These are phyloP conservation scores for Coemansia sp. DNA, from an alignment of 192 early-diverging fungal genomes.

Conservation along the genomic window DNA sequence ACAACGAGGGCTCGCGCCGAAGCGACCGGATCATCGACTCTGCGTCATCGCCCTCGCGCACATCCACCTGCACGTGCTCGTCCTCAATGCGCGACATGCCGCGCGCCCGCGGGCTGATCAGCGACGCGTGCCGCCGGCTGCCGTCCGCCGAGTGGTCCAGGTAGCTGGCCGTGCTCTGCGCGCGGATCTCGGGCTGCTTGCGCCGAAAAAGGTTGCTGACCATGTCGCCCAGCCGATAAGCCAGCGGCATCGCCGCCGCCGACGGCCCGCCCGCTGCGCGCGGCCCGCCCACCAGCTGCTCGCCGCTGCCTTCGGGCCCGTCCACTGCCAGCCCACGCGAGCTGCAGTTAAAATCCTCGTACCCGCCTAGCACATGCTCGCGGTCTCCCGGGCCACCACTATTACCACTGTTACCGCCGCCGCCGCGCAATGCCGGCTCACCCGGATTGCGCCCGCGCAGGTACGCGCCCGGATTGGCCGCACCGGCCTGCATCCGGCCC, in stretches of 20 bases:
- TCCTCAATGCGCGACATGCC: slow-evolving; percentile 19
- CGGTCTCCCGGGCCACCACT: neutral
- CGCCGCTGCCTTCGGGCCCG: slow-evolving; percentile 39
- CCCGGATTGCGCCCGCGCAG: slow-evolving; percentile 4
- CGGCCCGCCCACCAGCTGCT: slow-evolving; percentile 6
- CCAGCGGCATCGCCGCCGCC: slow-evolving; percentile 7
- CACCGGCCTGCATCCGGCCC: slow-evolving; percentile 1
- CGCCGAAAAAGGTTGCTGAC: slow-evolving; percentile 8
- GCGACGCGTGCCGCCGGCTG: slow-evolving; percentile 13
- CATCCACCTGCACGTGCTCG: slow-evolving; percentile 5
- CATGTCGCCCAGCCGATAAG: slow-evolving; percentile 25
- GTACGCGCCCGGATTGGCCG: neutral
- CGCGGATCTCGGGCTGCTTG: neutral
- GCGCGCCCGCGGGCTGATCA: slow-evolving; percentile 11
- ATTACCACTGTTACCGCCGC: slow-evolving; percentile 1
- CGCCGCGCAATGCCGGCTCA: slow-evolving; percentile 28
- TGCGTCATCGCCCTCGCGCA: neutral
- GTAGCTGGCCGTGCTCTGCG: slow-evolving; percentile 17
- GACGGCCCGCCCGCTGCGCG: neutral
- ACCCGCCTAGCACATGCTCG: neutral
- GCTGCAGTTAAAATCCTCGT: slow-evolving; percentile 22
- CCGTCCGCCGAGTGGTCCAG: slow-evolving; percentile 6
- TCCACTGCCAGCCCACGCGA: slow-evolving; percentile 9
- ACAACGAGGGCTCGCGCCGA: slow-evolving; percentile 10
- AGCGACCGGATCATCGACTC: slow-evolving; percentile 22